A percentile compares a stretch with the other conserved stretches of the same genome.
Evolutionary conservation across 2,329 filamentous ascomycete genomes (phyloP).

Genomic region (Cryphonectria nitschkei): DNA sequence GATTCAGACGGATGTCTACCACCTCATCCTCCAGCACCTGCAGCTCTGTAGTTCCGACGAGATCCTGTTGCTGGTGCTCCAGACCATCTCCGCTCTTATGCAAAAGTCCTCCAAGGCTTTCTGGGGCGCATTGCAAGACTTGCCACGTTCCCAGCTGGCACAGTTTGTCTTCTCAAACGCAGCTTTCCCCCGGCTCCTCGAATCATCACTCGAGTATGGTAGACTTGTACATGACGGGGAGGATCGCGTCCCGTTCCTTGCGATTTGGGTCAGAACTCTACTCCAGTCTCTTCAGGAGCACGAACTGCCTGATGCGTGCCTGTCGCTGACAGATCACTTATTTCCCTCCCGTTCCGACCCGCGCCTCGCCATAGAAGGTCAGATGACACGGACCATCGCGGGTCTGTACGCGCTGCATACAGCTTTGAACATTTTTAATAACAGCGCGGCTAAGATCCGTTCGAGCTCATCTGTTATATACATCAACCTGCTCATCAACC

Average conservation of each 20-base stretch:
- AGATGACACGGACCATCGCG: conserved; percentile 64
- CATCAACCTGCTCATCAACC: conserved; percentile 67
- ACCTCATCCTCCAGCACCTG: conserved; percentile 61
- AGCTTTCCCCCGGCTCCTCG: conserved; percentile 63
- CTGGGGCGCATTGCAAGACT: conserved; percentile 85
- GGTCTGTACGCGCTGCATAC: conserved; percentile 64
- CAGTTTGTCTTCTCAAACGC: conserved; percentile 81
- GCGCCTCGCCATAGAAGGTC: conserved; percentile 58
- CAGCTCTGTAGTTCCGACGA: conserved; percentile 52
- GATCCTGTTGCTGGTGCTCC: conserved; percentile 70
- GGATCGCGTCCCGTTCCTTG: conserved; percentile 62
- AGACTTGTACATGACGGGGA: conserved; percentile 57
- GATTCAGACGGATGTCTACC: conserved; percentile 73
- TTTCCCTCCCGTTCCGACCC: conserved; percentile 66
- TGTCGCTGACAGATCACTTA: conserved; percentile 76
- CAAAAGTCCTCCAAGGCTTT: conserved; percentile 78
- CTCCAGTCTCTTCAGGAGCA: conserved; percentile 75
- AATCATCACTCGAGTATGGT: conserved; percentile 60
- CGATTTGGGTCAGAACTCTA: conserved; percentile 79
- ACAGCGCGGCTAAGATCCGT: conserved; percentile 48
- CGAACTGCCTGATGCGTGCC: conserved; percentile 78
- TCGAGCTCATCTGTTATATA: conserved; percentile 61
- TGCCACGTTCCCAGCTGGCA: conserved; percentile 78
- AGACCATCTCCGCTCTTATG: conserved; percentile 71
- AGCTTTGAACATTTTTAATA: conserved; percentile 60